Evolutionary conservation across 1,284 basidiomycete genomes (phyloP).

Genomic region (Pseudozyma thailandica): DNA sequence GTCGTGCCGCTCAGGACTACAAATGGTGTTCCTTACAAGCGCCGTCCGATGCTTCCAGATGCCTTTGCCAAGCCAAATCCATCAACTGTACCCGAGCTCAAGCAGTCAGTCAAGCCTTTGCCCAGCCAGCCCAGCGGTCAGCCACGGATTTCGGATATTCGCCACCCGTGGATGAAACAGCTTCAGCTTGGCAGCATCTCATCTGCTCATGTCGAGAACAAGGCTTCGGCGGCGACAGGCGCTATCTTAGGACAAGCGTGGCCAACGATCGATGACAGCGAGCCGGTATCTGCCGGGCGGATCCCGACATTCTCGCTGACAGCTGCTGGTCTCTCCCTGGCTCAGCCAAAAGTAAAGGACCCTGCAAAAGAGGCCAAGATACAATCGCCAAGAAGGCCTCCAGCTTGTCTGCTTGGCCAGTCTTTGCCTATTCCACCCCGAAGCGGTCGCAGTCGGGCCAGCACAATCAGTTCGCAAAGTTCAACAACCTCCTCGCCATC

Average conservation of each 20-base stretch:
- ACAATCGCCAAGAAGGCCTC: constrained; percentile 24
- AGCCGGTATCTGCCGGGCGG: background rate
- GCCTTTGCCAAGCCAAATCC: constrained; percentile 11
- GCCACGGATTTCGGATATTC: constrained; percentile 30
- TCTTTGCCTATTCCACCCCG: constrained; percentile 47
- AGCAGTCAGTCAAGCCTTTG: background rate
- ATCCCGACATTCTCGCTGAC: constrained; percentile 20
- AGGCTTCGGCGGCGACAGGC: background rate
- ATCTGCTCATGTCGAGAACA: background rate
- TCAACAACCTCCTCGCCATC: constrained; percentile 32
- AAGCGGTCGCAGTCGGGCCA: constrained; percentile 30
- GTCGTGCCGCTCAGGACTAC: constrained; percentile 23
- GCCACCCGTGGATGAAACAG: constrained; percentile 48
- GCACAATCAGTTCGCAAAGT: constrained; percentile 47
- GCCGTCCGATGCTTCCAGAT: constrained; percentile 32
- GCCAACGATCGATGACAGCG: constrained; percentile 17
- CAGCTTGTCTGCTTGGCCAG: constrained; percentile 25
- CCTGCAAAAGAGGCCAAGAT: background rate
- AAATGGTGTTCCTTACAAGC: constrained; percentile 7
- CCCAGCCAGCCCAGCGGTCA: background rate
- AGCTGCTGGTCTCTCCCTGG: constrained; percentile 11
- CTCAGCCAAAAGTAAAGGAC: background rate
- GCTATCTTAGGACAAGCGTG: background rate
- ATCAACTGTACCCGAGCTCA: background rate
- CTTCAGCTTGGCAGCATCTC: constrained; percentile 18